These are phyloP conservation scores for Flaveria trinervia DNA, from an alignment of 129 eudicot genomes.

Conservation along the genomic window DNA sequence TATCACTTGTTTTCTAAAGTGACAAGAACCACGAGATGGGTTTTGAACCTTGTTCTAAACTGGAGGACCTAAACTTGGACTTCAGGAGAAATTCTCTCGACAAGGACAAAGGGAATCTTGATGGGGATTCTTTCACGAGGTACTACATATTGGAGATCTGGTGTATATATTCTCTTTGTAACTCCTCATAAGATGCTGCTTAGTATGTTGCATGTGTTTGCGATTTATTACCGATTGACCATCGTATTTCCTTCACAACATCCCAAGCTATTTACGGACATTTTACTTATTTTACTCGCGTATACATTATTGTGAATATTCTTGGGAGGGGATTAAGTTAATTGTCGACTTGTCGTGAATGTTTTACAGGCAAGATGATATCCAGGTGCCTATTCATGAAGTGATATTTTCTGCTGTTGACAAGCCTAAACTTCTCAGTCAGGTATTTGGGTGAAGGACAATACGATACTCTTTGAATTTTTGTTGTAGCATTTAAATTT, in stretches of 20 bases:
- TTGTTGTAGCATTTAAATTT: background rate
- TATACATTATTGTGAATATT: background rate
- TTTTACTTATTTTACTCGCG: background rate
- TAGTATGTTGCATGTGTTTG: constrained; percentile 8
- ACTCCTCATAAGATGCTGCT: background rate
- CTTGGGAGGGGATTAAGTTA: background rate
- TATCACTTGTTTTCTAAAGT: constrained; percentile 18
- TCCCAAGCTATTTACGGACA: constrained; percentile 4
- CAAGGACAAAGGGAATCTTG: constrained; percentile 40
- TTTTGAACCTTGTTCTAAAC: constrained; percentile 76
- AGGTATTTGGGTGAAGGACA: constrained; percentile 50
- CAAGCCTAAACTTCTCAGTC: constrained; percentile 95
- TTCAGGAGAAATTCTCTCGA: constrained; percentile 53
- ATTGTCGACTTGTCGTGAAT: constrained; percentile 16
- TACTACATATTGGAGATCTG: constrained; percentile 30
- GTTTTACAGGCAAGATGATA: constrained; percentile 58
- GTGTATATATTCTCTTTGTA: constrained; percentile 11
- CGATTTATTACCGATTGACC: constrained; percentile 1
- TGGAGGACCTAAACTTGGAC: constrained; percentile 81
- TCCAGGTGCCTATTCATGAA: constrained; percentile 61
- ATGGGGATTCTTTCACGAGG: constrained; percentile 52
- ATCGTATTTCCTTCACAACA: background rate
- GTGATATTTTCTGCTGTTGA: constrained; percentile 82
- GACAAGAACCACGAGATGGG: constrained; percentile 51
- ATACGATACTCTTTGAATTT: background rate